Evolutionary conservation across 1,139 yeast genomes (phyloP), one percentile per base, ranked within the genome.

Genomic region (Geotrichum cucujoidarum): DNA sequence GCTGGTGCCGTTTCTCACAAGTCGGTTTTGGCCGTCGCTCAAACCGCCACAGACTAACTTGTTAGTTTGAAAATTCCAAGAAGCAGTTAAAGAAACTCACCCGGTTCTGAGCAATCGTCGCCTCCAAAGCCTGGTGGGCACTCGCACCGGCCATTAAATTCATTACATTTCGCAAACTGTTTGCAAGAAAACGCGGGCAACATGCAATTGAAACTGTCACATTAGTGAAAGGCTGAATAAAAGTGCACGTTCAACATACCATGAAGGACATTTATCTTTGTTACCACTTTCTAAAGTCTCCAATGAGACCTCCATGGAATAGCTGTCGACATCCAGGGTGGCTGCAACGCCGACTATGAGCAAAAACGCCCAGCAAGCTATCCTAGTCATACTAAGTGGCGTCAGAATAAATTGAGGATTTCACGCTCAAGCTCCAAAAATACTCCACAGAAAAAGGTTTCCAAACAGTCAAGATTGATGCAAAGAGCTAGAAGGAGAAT

Each of bases 81-180:
- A 4, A 11, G 4, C 16, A 34, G 13, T 29, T 4, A 8, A 20
- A n/a, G 17, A 7, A 13, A 10, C 45, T 16, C 41, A 46, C 49
- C 49, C 22, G 98, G 96, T 57, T 78, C 77, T 1, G 90, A 76
- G 66, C 98, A 92, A 63, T 92, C 97, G 59, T 81, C 80, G 7
- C 97, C 97, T 4, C 96, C 97, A 67, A 83, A 92, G 0, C 98
- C 98, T 31, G 80, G 82, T 39, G 87, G 79, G 67, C 98, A 92
- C 50, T 86, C 95, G 69, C 98, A 92, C 63, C 81, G 76, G 1
- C 98, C 98, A 2, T 94, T 85, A 65, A 74, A 87, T 39, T 84
- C 77, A 63, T 92, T 87, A 70, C 98, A 92, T 24, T 68, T 69
- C 25, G 95, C 89, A 63, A 83, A 92, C 61, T 92, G 98, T 49